Evolutionary conservation across 352 stramenopile species (phyloP).

Genomic region (Pythium rishiriense): DNA sequence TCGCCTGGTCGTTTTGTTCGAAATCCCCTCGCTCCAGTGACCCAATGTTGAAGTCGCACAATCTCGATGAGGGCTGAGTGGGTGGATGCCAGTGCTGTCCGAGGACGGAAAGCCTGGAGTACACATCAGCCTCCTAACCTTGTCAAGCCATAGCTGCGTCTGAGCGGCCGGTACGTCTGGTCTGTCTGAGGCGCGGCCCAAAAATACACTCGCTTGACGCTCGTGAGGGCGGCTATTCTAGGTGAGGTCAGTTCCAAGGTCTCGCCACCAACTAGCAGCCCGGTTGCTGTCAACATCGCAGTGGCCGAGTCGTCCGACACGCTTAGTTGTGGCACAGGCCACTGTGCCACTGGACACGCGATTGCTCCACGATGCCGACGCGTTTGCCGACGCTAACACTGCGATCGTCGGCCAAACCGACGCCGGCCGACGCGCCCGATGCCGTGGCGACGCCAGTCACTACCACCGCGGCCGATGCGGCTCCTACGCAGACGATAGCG

Average conservation of each 20-base stretch:
- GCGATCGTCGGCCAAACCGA: background rate
- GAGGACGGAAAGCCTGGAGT: too few species aligned
- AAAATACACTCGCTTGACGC: background rate
- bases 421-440: background rate
- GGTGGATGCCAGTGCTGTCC: background rate
- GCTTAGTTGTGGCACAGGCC: too few species aligned
- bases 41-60: background rate
- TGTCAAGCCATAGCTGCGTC: slow-evolving; percentile 4
- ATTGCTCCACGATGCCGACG: slow-evolving; percentile 19
- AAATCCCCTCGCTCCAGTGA: background rate
- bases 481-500: background rate
- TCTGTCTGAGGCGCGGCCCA: background rate
- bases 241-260: too few species aligned
- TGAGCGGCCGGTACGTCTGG: background rate
- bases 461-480: background rate
- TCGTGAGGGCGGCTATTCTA: too few species aligned
- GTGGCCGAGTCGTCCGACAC: background rate
- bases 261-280: too few species aligned
- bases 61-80: background rate
- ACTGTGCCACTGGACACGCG: too few species aligned
- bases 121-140: too few species aligned
- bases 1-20: background rate
- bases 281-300: too few species aligned
- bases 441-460: too few species aligned
- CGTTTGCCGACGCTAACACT: slow-evolving; percentile 12